Base-by-base conservation (phyloP, 305 asterid genomes). In the Salvia sclarea region DNA sequence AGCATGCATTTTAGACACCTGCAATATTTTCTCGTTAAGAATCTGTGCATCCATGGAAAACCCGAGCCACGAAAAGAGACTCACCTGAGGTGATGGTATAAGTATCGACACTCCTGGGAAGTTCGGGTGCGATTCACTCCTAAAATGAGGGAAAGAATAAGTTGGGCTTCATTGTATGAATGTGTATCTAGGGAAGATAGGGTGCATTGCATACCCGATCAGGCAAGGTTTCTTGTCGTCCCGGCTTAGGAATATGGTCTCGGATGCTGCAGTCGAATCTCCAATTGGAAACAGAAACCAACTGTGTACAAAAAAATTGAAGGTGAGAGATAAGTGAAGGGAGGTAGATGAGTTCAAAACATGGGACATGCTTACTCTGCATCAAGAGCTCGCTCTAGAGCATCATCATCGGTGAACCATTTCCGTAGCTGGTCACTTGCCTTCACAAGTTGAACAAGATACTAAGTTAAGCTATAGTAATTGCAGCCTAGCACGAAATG, bases 321-420 rank as follows among this genome's bases (percentile, higher is more conserved):
- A 44, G 59, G 31, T 65, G 25, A 74, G 63, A 74, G 63, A 21
- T 43, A 35, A 55, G 45, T 30, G 64, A 25, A 40, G 24, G 41
- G 33, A 21, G 35, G 1, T 33, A 54, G 43, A 59, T 0, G 7
- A 66, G 17, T 13, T 11, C 16, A 52, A 33, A 66, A 66, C 2
- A 48, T 20, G 25, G 40, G 16, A 12, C 11, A 40, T 62, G 66
- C 96, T 81, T 64, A 93, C 97, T 93, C 96, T 73, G 88, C 98
- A 74, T 85, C 80, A 30, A 82, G 86, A 58, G 97, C 96, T 64
- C 98, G 88, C 75, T 93, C 97, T 68, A 93, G 78, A 69, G 98
- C 96, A 68, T 90, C 98, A 54, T 90, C 91, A 17, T 93, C 95
- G 8, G 79, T 65, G 67, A 93, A 88, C 98, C 98, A 93, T 74